phyloP scores from a whole-genome alignment of 352 stramenopile genomes.

The Phytophthora ramorum region DNA sequence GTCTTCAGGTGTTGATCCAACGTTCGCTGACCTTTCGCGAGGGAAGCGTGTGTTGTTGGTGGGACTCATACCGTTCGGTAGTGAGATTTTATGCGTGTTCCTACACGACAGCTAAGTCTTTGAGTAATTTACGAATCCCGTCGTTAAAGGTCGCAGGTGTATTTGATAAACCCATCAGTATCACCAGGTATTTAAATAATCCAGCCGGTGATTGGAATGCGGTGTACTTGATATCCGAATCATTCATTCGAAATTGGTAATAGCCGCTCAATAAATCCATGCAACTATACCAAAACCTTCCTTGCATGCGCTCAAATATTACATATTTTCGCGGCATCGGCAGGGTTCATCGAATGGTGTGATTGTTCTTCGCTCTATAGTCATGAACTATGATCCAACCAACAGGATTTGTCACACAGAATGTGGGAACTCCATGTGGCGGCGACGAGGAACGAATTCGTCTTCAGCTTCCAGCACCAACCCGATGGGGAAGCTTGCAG shows the following conservation, averaged over 20 bases:
- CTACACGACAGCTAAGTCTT: constrained; percentile 13
- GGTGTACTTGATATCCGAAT: constrained; percentile 15
- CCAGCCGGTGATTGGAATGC: constrained; percentile 25
- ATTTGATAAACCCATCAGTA: constrained; percentile 30
- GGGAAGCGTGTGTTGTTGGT: no score
- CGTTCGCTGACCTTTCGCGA: no score
- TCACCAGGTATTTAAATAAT: constrained; percentile 28
- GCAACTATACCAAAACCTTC: constrained; percentile 12
- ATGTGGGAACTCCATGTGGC: no score
- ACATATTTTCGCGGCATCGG: constrained; percentile 33
- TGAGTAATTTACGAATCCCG: constrained; percentile 14
- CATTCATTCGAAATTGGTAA: constrained; percentile 35
- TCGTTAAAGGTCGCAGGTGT: constrained; percentile 27
- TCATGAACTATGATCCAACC: constrained; percentile 38
- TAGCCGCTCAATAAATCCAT: constrained; percentile 34
- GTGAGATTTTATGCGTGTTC: no score
- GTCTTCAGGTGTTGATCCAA: no score
- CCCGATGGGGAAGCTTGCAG: neutral
- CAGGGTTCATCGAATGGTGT: constrained; percentile 7
- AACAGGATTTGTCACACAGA: no score
- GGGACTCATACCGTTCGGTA: no score
- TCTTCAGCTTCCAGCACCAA: neutral
- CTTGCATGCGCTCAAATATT: constrained; percentile 23
- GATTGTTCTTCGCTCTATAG: constrained; percentile 19
- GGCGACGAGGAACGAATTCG: no score